Base-by-base conservation (phyloP, 768 basidiomycete genomes). In the Leccinum longicurvipes region DNA sequence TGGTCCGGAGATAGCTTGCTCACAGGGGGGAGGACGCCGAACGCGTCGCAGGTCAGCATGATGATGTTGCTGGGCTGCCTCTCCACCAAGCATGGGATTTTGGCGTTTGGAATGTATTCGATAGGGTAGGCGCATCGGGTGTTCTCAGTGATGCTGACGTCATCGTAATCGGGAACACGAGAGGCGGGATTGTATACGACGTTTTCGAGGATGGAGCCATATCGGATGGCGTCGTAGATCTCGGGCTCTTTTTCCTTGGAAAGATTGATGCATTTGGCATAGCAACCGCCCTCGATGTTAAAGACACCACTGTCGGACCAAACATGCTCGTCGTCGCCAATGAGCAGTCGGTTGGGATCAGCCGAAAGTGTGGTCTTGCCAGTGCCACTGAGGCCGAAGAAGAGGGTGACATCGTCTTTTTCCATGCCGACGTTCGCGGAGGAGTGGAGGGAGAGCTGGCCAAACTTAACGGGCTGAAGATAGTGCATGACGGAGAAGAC, bases 401-500 rank as follows among this genome's bases (percentile, higher is more conserved):
- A 99, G 60, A 99, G 85, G 1, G 97, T 97, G 47, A 98, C 95
- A 67, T 98, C 96, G 54, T 83, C 83, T 51, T 89, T 82, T 58
- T 91, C 82, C 61, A 84, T 88, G 54, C 94, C 94, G 63, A 97
- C 92, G 68, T 99, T 99, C 60, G 96, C 94, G 50, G 94, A 97
- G 2, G 96, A 98, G 79, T 99, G 97, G 53, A 99, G 85, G 23
- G 94, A 97, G 52, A 99, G 84, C 72, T 98, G 94, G 51, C 93
- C 93, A 68, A 97, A 98, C 72, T 97, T 98, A 79, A 98, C 88
- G 6, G 97, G 97, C 79, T 96, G 93, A 58, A 99, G 82, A 74
- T 98, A 99, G 77, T 99, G 96, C 96, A 99, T 99, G 64, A 99
- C 94, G 44, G 90, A 93, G 80, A 99, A 99, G 72, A 99, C 92